phyloP scores from a whole-genome alignment of 2,329 filamentous ascomycete species.

The Cladophialophora yegresii region DNA sequence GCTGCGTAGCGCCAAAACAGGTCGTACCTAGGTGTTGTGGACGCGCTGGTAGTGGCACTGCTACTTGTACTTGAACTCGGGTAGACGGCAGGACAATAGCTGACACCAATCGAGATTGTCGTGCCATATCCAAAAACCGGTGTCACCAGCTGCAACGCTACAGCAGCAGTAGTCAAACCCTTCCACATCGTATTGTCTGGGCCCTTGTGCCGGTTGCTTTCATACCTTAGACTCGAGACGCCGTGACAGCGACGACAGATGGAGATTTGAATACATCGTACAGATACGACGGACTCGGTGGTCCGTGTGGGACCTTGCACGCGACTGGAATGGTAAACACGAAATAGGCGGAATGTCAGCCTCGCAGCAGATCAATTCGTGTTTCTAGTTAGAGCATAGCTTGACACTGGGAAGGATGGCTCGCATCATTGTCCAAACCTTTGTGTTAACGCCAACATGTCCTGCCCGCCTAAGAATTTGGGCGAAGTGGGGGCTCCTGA shows the following conservation, averaged over 20 bases:
- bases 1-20: background rate
- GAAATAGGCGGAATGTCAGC: constrained; percentile 19
- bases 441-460: background rate
- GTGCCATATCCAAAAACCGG: constrained; percentile 27
- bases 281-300: background rate
- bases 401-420: background rate
- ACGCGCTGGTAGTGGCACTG: background rate
- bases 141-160: constrained; percentile 16
- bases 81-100: constrained; percentile 28
- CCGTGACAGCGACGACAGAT: background rate
- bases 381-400: background rate
- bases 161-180: constrained; percentile 6
- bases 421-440: constrained; percentile 16
- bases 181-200: constrained; percentile 19
- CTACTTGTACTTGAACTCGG: constrained; percentile 21
- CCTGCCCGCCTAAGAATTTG: background rate
- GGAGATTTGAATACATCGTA: background rate
- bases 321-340: constrained; percentile 28
- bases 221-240: constrained; percentile 1
- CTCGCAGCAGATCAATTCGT: background rate
- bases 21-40: constrained; percentile 24
- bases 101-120: constrained; percentile 26
- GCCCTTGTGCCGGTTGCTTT: background rate
- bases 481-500: background rate
- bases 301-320: constrained; percentile 16